Conservation (phyloP, 176 grass and related monocot species). For the Oryza punctata region DNA sequence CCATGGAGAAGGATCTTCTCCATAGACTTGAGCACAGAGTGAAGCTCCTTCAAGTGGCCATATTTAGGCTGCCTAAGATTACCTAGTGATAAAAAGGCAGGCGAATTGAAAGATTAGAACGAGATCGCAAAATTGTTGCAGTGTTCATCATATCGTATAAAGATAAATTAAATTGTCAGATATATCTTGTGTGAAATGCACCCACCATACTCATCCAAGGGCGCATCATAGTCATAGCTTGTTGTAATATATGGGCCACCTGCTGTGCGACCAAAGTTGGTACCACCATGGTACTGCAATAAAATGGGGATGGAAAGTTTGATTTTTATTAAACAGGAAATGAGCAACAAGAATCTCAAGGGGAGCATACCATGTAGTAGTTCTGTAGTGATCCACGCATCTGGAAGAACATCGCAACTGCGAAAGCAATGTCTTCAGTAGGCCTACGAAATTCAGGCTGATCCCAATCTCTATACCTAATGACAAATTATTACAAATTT, state of each 20-base stretch:
- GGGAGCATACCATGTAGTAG: constrained; percentile 70
- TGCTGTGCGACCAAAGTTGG: constrained; percentile 69
- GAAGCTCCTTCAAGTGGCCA: constrained; percentile 83
- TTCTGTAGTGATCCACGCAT: constrained; percentile 66
- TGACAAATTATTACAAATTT: neutral
- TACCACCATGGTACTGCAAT: constrained; percentile 74
- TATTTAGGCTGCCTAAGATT: constrained; percentile 81
- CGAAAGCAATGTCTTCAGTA: constrained; percentile 65
- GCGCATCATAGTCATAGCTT: constrained; percentile 87
- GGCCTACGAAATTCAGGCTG: constrained; percentile 65
- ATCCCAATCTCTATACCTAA: constrained; percentile 84
- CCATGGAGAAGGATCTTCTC: constrained; percentile 66
- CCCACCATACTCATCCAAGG: constrained; percentile 85
- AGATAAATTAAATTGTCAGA: too few relatives aligned
- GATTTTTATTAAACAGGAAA: neutral
- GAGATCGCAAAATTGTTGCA: neutral
- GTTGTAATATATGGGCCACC: constrained; percentile 92
- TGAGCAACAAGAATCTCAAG: neutral
- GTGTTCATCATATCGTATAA: neutral
- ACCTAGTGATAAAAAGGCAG: constrained; percentile 34
- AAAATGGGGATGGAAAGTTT: neutral
- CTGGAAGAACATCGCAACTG: constrained; percentile 85
- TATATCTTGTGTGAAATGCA: neutral
- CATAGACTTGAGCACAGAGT: constrained; percentile 53
- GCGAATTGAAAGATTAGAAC: neutral